Evolutionary conservation across 805 yeast genomes (phyloP), one percentile per base, ranked within the genome.

Genomic region (Ogataea trehalophila): DNA sequence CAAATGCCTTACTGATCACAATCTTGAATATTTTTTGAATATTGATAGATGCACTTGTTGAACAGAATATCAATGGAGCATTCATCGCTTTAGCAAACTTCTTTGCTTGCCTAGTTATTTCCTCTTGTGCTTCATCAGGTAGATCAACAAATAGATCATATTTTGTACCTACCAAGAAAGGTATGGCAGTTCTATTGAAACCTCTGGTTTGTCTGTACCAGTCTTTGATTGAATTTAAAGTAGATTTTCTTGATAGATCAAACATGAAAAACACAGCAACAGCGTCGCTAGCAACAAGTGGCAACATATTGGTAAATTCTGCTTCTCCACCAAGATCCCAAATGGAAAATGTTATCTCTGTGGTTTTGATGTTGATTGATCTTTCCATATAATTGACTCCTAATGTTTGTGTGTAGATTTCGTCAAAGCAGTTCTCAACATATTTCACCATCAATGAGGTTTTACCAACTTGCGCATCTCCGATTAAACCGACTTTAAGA

Each of bases 241-340:
- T 88, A 26, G 90, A 80, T 53, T 86, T 87, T 41, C 96, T 75
- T 1, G 97, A 87, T 49, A 92, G 70, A 67, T 92, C 98, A 72
- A 86, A 92, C 83, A 87, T 81, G 59, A 91, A 90, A 39, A 92
- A 72, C 23, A 92, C 80, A 1, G 97, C 96, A 14, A 90, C 94
- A 0, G 98, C 94, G 52, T 91, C 97, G 54, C 85, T 82, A 15
- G 95, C 85, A 14, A 92, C 97, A 48, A 92, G 72, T 20, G 97
- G 96, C 37, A 94, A 72, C 99, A 92, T 92, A 64, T 92, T 92
- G 46, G 90, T 87, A 68, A 89, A 92, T 66, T 94, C 97, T 44
- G 87, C 79, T 58, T 91, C 96, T 1, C 99, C 99, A 22, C 99
- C 99, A 13, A 92, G 70, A 67, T 92, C 99, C 95, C 97, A 92